These are phyloP conservation scores for Hansenula lynferdii DNA, from an alignment of 1,139 yeast genomes.

Conservation along the genomic window DNA sequence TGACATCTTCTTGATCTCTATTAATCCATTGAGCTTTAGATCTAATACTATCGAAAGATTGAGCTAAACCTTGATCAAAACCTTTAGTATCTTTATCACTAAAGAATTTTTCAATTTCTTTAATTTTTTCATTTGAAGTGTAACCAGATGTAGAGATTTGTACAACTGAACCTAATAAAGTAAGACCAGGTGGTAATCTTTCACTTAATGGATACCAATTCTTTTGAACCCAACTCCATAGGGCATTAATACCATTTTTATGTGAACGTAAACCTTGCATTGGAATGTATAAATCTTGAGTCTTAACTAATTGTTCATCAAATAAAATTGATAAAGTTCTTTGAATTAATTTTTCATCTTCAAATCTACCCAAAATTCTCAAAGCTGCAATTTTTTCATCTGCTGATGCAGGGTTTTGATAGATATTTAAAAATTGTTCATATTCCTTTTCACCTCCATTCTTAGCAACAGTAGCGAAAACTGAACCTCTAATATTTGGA, in stretches of 20 bases:
- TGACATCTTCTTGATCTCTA: slow-evolving; percentile 54
- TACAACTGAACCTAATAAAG: slow-evolving; percentile 75
- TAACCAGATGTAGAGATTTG: slow-evolving; percentile 58
- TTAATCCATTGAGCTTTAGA: slow-evolving; percentile 62
- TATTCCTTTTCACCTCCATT: slow-evolving; percentile 60
- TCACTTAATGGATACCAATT: slow-evolving; percentile 68
- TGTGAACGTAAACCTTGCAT: slow-evolving; percentile 65
- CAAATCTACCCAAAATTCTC: slow-evolving; percentile 69
- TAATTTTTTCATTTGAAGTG: slow-evolving; percentile 54
- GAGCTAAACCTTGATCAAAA: slow-evolving; percentile 68
- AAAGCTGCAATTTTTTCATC: slow-evolving; percentile 80
- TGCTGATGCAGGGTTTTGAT: slow-evolving; percentile 57
- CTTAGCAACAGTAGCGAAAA: slow-evolving; percentile 66
- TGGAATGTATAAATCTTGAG: slow-evolving; percentile 83
- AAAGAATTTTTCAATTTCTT: slow-evolving; percentile 57
- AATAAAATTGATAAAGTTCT: slow-evolving; percentile 59
- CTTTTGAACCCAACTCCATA: slow-evolving; percentile 74
- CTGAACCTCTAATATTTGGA: slow-evolving; percentile 73
- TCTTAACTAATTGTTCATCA: slow-evolving; percentile 57
- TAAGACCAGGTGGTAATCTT: slow-evolving; percentile 75
- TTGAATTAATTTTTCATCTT: slow-evolving; percentile 49
- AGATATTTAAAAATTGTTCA: slow-evolving; percentile 59
- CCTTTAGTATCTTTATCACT: slow-evolving; percentile 60
- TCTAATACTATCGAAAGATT: slow-evolving; percentile 60
- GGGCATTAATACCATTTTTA: slow-evolving; percentile 51